Percentiles rank a stretch among this genome's conserved stretches.
These are phyloP conservation scores for Cytospora mali DNA, from an alignment of 2,329 filamentous ascomycete species.

Conservation along the genomic window DNA sequence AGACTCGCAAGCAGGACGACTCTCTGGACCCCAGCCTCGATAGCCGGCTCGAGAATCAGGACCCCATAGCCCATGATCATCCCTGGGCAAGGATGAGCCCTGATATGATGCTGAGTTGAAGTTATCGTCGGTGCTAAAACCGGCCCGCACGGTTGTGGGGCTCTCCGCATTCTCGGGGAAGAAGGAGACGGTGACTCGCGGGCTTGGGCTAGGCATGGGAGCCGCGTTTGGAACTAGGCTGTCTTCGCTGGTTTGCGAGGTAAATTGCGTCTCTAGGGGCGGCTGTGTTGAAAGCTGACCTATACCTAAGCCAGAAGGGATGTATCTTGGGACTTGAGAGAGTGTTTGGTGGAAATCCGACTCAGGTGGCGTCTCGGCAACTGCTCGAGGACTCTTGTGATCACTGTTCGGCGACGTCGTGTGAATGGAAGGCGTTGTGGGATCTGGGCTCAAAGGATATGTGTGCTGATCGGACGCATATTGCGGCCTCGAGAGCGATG, in stretches of 20 bases:
- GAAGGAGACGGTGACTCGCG: conserved; percentile 58
- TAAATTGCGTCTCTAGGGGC: conserved; percentile 54
- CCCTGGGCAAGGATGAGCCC: conserved; percentile 38
- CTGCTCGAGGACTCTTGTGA: conserved; percentile 34
- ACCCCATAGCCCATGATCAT: conserved; percentile 47
- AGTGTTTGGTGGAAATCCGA: conserved; percentile 48
- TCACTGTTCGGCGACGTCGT: conserved; percentile 47
- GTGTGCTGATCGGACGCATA: conserved; percentile 33
- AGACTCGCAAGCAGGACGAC: conserved; percentile 47
- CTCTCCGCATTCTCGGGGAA: conserved; percentile 41
- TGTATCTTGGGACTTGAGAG: conserved; percentile 43
- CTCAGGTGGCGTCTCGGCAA: conserved; percentile 35
- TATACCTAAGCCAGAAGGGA: conserved; percentile 37
- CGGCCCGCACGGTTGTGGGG: conserved; percentile 40
- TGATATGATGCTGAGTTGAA: conserved; percentile 30
- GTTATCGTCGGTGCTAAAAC: conserved; percentile 41
- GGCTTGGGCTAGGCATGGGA: conserved; percentile 52
- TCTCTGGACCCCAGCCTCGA: conserved; percentile 51
- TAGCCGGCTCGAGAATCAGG: conserved; percentile 44
- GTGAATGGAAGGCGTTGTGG: conserved; percentile 50
- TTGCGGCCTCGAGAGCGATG: conserved; percentile 18
- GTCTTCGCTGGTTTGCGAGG: conserved; percentile 55
- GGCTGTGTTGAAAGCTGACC: conserved; percentile 43
- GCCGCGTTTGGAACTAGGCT: conserved; percentile 43
- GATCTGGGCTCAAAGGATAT: conserved; percentile 55